Conservation (phyloP, 345 rosid genomes). For the Eucalyptus pumila region DNA sequence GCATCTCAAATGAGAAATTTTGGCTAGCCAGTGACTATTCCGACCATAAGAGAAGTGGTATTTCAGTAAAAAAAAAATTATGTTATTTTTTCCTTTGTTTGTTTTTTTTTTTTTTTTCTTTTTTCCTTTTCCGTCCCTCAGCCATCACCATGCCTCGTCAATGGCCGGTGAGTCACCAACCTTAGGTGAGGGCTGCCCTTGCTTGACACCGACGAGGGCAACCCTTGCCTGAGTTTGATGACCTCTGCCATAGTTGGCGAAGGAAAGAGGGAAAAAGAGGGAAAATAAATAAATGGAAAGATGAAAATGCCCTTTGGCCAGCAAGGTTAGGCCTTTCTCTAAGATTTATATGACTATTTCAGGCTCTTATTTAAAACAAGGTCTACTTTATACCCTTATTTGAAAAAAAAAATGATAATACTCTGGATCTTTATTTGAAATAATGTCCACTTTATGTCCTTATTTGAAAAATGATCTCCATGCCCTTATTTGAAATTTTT, state of each 20-base stretch:
- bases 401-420: fast-evolving
- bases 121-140: fast-evolving
- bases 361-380: too few species aligned
- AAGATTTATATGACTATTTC: fast-evolving
- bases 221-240: too few species aligned
- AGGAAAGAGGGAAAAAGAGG: too few species aligned
- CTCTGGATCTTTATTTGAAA: fast-evolving
- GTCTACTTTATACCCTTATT: fast-evolving
- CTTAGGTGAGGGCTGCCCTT: too few species aligned
- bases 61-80: fast-evolving
- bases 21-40: too few species aligned
- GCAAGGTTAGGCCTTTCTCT: fast-evolving
- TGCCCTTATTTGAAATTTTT: fast-evolving
- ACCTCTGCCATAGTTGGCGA: too few species aligned
- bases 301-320: fast-evolving
- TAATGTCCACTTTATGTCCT: fast-evolving
- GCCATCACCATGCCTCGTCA: too few species aligned
- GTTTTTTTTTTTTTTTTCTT: too few species aligned
- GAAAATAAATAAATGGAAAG: fast-evolving
- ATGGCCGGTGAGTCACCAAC: fast-evolving
- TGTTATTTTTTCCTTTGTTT: too few species aligned
- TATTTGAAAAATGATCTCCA: fast-evolving
- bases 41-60: fast-evolving
- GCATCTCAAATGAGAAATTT: too few species aligned
- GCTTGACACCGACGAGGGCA: fast-evolving